Evolutionary conservation across 495 filamentous ascomycete species (phyloP), one percentile per base, ranked within the genome.

Genomic region (Podospora conica): DNA sequence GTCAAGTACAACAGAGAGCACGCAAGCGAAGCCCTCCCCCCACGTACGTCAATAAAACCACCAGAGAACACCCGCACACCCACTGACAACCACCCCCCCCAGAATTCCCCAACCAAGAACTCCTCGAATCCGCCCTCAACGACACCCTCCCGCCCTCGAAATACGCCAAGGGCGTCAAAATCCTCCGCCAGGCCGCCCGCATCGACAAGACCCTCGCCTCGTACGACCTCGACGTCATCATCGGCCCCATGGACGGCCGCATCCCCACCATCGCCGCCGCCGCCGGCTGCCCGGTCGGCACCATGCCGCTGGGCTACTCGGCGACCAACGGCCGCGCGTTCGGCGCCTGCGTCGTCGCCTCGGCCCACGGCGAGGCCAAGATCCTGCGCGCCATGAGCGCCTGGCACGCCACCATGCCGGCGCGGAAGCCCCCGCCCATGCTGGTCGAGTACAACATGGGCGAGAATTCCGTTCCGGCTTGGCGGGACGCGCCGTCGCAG

Each of bases 221-320:
- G 8, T 27, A 65, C 24, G 15, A 60, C 33, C 12, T 65, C 9
- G 33, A 65, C 33, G 54, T 65, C 31, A 60, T 60, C 24, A 25
- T 65, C 20, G 64, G 56, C 12, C 56, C 56, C 3, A 20, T 20
- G 18, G 57, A 65, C 23, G 28, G 28, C 0, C 28, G 33, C n/a
- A 33, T 60, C n/a, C 29, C 27, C n/a, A 48, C 21, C 48, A 22
- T 65, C 23, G 56, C 56, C 11, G 56, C 56, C 24, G 25, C 58
- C 9, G 64, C 64, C 4, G 57, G 64, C 6, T 63, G 2, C 22
- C 48, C 60, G 1, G 31, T 63, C 9, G 60, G 21, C 7, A 55
- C 21, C 23, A 18, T 63, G 20, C 60, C 60, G 4, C 20, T 63
- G 53, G 60, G 40, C 3, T 63, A 15, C n/a, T 21, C 48, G 24